Conservation (phyloP, 2,329 filamentous ascomycete species). For the Mycosphaerella arachidis region DNA sequence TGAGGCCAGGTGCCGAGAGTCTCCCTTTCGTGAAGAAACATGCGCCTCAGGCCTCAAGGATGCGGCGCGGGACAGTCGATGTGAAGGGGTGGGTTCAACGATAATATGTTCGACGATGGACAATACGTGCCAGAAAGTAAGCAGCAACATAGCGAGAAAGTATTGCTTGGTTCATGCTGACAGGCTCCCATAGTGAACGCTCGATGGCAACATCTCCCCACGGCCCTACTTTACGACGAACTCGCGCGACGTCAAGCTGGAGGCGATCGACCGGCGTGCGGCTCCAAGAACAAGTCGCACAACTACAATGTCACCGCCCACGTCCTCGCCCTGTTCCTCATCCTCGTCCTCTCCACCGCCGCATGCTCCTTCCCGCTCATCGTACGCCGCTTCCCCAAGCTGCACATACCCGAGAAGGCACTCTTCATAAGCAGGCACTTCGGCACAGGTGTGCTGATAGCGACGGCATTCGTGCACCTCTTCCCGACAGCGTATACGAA, state of each 20-base stretch:
- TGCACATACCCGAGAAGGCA: conserved; percentile 55
- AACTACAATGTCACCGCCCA: conserved; percentile 54
- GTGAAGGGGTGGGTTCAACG: neutral
- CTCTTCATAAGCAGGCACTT: conserved; percentile 59
- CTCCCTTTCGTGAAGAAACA: neutral
- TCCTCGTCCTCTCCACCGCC: conserved; percentile 52
- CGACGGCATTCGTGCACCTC: conserved; percentile 56
- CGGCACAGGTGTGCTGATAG: conserved; percentile 54
- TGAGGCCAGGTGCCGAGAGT: neutral
- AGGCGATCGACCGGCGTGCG: conserved; percentile 48
- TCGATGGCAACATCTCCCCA: conserved; percentile 39
- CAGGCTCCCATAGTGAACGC: conserved; percentile 13
- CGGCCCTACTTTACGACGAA: conserved; percentile 46
- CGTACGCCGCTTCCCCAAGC: conserved; percentile 54
- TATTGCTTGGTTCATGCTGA: conserved; percentile 9
- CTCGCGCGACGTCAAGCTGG: conserved; percentile 45
- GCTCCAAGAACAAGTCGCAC: conserved; percentile 44
- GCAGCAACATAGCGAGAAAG: neutral
- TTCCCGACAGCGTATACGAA: conserved; percentile 59
- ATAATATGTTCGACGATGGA: neutral
- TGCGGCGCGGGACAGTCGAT: neutral
- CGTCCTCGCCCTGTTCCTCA: conserved; percentile 55
- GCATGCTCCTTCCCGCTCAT: conserved; percentile 61
- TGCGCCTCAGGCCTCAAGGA: neutral
- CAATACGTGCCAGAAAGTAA: neutral